phyloP scores from a whole-genome alignment of 169 alveolate species.

The Plasmodium gonderi region DNA sequence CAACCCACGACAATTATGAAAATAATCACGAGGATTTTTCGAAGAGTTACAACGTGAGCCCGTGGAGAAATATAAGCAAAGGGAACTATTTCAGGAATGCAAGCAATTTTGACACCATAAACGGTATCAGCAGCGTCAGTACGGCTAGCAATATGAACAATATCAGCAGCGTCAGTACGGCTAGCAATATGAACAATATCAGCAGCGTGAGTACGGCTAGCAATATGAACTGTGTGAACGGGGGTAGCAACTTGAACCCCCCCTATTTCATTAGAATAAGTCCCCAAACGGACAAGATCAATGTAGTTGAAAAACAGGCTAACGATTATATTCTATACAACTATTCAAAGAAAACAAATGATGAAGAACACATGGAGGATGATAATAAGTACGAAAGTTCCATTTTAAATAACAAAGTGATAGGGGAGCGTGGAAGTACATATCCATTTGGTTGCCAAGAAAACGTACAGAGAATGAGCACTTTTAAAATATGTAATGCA shows the following conservation, averaged over 20 bases:
- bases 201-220: background rate
- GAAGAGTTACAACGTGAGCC: background rate
- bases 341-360: background rate
- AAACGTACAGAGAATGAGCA: background rate
- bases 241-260: background rate
- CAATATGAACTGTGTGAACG: background rate
- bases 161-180: background rate
- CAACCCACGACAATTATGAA: background rate
- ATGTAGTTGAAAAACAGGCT: background rate
- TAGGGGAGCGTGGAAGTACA: background rate
- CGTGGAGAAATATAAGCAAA: too few relatives aligned
- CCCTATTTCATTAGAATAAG: background rate
- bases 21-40: background rate
- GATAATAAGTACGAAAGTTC: background rate
- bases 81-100: background rate
- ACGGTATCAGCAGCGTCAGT: background rate
- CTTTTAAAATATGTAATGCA: background rate
- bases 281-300: background rate
- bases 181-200: background rate
- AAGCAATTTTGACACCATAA: background rate
- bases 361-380: background rate
- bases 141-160: background rate
- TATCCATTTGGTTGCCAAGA: background rate
- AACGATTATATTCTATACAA: background rate
- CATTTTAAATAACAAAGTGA: background rate